Evolutionary conservation across 1,284 basidiomycete genomes (phyloP), one percentile per base, ranked within the genome.

Genomic region (Rhodotorula sp.): DNA sequence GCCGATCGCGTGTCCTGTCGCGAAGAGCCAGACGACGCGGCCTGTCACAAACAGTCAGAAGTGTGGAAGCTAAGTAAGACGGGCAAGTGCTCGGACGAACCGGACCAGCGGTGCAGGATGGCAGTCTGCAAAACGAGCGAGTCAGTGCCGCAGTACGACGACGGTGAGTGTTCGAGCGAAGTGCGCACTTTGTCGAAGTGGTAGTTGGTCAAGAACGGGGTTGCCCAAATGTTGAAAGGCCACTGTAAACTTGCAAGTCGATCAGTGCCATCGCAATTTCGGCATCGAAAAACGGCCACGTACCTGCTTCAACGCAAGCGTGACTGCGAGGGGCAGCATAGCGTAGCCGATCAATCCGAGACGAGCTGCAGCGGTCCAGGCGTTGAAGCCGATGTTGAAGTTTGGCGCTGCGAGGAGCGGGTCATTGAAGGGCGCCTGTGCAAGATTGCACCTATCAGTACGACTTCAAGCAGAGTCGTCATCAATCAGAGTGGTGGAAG

Each of bases 181-280:
- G 87, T 85, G 7, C 86, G 83, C 34, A 92, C 86, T 77, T 91
- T 91, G 83, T 94, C 92, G 76, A 90, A 89, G 76, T 88, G 87
- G 48, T 91, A 81, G 64, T 90, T 87, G 41, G 88, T 86, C 70
- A 90, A 84, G 72, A 87, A 86, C 0, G 88, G 86, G 41, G 89
- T 83, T n/a, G 91, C 87, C 77, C 93, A 87, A 57, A 93, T 78
- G 61, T 91, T 91, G 77, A 92, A 89, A 0, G 92, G 92, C 17
- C 90, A 88, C 7, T 90, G 54, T 23, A 56, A 3, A 42, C 56
- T 7, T 21, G 46, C 19, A 46, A 3, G 10, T 13, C 4, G 2
- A 44, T 64, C 61, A 55, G n/a, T 34, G 23, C 9, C 2, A 23
- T 4, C 14, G 4, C 19, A 2, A 12, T 21, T 42, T 7, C 53